Evolutionary conservation across 2,329 filamentous ascomycete species (phyloP).

Genomic region (Plectosphaerella plurivora): DNA sequence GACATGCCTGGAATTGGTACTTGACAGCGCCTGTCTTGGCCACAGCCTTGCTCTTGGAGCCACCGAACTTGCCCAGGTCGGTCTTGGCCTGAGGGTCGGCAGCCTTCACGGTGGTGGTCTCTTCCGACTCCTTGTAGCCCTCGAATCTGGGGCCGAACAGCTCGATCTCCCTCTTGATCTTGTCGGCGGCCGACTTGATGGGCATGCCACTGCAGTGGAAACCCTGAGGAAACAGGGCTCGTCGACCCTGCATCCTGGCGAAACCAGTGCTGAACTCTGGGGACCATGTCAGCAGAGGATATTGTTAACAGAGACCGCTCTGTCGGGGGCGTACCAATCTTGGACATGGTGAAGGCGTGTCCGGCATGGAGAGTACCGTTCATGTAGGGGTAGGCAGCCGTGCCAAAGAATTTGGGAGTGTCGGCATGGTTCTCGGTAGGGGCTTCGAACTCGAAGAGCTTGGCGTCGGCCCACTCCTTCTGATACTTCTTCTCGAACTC

Average conservation of each 20-base stretch:
- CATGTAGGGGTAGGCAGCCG: constrained; percentile 60
- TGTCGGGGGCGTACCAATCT: constrained; percentile 86
- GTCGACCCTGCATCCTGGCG: constrained; percentile 85
- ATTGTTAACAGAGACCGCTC: neutral
- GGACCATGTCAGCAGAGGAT: neutral
- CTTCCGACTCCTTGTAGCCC: constrained; percentile 61
- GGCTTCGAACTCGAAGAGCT: constrained; percentile 81
- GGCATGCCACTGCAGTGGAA: constrained; percentile 98
- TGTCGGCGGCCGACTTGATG: constrained; percentile 96
- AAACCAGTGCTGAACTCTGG: neutral
- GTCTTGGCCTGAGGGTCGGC: constrained; percentile 30
- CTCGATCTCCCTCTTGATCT: constrained; percentile 83
- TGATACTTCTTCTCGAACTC: constrained; percentile 91
- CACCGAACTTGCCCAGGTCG: constrained; percentile 64
- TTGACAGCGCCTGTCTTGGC: constrained; percentile 90
- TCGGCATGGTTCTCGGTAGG: constrained; percentile 75
- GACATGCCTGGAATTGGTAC: constrained; percentile 67
- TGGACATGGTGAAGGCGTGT: constrained; percentile 86
- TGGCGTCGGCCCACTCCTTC: constrained; percentile 70
- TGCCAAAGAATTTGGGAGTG: constrained; percentile 75
- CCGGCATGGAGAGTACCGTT: constrained; percentile 87
- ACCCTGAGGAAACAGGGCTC: constrained; percentile 81
- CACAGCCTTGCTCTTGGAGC: constrained; percentile 87
- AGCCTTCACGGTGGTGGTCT: constrained; percentile 42
- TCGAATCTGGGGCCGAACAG: constrained; percentile 86